These are phyloP conservation scores for Puccinia coronata DNA, from an alignment of 1,284 basidiomycete species.

Conservation along the genomic window DNA sequence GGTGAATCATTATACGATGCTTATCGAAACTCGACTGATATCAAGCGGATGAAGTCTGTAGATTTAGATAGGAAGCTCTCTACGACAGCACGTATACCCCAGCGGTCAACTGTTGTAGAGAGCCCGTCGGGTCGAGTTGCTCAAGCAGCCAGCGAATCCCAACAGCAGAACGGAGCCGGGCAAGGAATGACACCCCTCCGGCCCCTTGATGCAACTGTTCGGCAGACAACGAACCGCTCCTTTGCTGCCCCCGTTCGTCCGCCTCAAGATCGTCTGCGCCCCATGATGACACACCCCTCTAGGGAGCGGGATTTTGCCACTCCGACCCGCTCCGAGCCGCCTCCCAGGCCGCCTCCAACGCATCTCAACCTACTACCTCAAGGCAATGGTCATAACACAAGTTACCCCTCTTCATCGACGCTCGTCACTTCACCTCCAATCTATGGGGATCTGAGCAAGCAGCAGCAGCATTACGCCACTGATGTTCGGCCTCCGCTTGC, in stretches of 20 bases:
- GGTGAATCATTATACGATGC: constrained; percentile 60
- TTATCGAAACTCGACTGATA: constrained; percentile 81
- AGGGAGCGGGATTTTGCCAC: constrained; percentile 31
- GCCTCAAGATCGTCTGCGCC: constrained; percentile 22
- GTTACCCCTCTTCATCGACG: constrained; percentile 25
- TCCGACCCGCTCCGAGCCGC: constrained; percentile 38
- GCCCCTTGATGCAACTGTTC: constrained; percentile 53
- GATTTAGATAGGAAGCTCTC: constrained; percentile 93
- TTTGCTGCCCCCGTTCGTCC: constrained; percentile 53
- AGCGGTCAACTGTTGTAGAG: constrained; percentile 92
- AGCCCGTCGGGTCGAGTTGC: constrained; percentile 87
- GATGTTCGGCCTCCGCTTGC: constrained; percentile 51
- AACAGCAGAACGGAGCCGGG: constrained; percentile 55
- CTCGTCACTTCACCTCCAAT: constrained; percentile 14
- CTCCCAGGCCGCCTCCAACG: constrained; percentile 42
- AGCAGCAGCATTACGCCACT: constrained; percentile 28
- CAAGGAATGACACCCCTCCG: constrained; percentile 39
- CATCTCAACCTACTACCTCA: constrained; percentile 47
- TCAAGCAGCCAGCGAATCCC: constrained; percentile 65
- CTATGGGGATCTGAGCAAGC: constrained; percentile 23
- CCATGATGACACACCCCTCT: not conserved
- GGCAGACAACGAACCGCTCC: constrained; percentile 59
- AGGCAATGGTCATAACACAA: constrained; percentile 6
- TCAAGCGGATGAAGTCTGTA: constrained; percentile 87
- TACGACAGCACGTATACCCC: constrained; percentile 84